phyloP scores from a whole-genome alignment of 2,329 filamentous ascomycete genomes.

The Tolypocladium ovalisporum region DNA sequence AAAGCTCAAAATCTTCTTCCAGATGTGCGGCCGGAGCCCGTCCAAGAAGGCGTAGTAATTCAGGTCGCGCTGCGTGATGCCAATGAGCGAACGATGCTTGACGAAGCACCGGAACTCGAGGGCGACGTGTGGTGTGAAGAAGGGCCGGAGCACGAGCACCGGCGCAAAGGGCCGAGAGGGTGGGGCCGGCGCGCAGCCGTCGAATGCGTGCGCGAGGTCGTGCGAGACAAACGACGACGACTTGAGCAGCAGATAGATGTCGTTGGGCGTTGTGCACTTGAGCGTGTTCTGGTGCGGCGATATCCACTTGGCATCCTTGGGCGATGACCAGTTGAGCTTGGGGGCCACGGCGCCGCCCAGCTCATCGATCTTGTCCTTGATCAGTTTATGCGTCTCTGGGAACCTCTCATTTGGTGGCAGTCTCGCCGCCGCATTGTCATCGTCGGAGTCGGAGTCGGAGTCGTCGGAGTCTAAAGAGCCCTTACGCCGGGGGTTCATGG shows the following conservation, averaged over 20 bases:
- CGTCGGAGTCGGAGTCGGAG: slow-evolving; percentile 42
- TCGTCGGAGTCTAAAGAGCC: slow-evolving; percentile 35
- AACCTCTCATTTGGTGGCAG: slow-evolving; percentile 46
- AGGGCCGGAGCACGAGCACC: slow-evolving; percentile 76
- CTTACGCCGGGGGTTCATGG: neutral
- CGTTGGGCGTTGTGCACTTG: slow-evolving; percentile 79
- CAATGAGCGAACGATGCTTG: slow-evolving; percentile 67
- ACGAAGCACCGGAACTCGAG: slow-evolving; percentile 96
- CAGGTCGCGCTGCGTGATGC: slow-evolving; percentile 77
- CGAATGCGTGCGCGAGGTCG: slow-evolving; percentile 87
- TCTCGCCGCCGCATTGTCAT: slow-evolving; percentile 29
- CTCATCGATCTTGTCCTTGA: slow-evolving; percentile 67
- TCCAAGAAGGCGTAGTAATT: slow-evolving; percentile 81
- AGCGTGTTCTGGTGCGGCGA: slow-evolving; percentile 74
- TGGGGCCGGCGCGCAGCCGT: slow-evolving; percentile 44
- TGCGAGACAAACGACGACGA: slow-evolving; percentile 91
- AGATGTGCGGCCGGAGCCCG: slow-evolving; percentile 51
- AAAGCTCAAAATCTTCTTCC: slow-evolving; percentile 61
- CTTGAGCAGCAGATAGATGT: slow-evolving; percentile 89
- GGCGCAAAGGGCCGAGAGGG: slow-evolving; percentile 49
- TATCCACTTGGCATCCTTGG: slow-evolving; percentile 95
- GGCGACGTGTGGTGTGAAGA: slow-evolving; percentile 78
- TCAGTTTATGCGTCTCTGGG: slow-evolving; percentile 62
- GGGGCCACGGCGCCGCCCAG: slow-evolving; percentile 80
- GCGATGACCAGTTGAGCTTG: slow-evolving; percentile 95